Percentiles rank a stretch among this genome's conserved stretches.
Conservation (phyloP, 148 eudicot species). For the Agrostemma githago region DNA sequence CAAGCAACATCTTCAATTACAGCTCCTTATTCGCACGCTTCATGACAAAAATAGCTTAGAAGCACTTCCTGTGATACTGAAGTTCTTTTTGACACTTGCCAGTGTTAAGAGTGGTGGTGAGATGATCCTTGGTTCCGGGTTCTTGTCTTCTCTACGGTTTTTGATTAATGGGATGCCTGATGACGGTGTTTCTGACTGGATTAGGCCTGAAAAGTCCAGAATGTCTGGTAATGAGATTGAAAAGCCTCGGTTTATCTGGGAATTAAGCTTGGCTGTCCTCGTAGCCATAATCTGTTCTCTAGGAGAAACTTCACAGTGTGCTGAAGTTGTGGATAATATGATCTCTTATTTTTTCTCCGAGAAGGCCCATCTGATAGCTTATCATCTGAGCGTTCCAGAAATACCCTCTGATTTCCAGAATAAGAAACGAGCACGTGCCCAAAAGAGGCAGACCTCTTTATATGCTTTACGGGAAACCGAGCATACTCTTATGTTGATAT, state of each 20-base stretch:
- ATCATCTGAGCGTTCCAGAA: constrained; percentile 65
- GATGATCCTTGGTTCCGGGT: constrained; percentile 72
- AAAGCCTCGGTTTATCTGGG: constrained; percentile 65
- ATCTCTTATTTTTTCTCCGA: constrained; percentile 64
- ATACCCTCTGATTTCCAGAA: constrained; percentile 51
- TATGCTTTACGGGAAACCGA: constrained; percentile 64
- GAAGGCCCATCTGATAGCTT: constrained; percentile 52
- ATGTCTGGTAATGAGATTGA: constrained; percentile 32
- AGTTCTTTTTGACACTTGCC: constrained; percentile 80
- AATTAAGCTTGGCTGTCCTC: constrained; percentile 70
- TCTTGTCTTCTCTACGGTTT: constrained; percentile 50
- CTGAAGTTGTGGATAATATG: constrained; percentile 58
- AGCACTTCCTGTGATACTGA: constrained; percentile 48
- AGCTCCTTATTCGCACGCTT: constrained; percentile 61
- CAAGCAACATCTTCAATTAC: constrained; percentile 63
- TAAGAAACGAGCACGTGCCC: constrained; percentile 72
- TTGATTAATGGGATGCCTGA: constrained; percentile 49
- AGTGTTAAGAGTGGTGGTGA: constrained; percentile 68
- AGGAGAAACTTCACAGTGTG: constrained; percentile 50
- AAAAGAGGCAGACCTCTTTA: constrained; percentile 47
- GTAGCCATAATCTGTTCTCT: constrained; percentile 67
- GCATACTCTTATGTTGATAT: constrained; percentile 63
- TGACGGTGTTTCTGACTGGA: constrained; percentile 25
- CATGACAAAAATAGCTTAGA: constrained; percentile 36
- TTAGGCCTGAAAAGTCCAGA: constrained; percentile 32